phyloP scores from a whole-genome alignment of 129 eudicot genomes.

The Pseudognaphalium luteoalbum region DNA sequence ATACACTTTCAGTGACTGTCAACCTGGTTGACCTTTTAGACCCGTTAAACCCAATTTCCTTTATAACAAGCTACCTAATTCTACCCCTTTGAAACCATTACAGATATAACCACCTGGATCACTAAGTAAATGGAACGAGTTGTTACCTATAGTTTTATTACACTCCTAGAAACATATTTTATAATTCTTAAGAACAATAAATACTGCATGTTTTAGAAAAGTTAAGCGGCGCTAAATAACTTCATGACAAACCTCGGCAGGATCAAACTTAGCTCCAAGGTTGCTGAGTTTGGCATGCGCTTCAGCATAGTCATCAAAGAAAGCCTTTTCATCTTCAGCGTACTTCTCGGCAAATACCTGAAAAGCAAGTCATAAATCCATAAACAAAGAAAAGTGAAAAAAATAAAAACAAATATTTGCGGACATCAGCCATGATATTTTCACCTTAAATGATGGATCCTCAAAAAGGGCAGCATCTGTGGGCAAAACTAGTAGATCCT shows the following conservation, averaged over 20 bases:
- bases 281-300: conserved; percentile 99
- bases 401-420: neutral
- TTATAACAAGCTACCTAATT: neutral
- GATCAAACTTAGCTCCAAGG: conserved; percentile 97
- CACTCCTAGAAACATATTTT: neutral
- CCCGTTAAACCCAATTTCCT: neutral
- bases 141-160: no score
- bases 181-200: neutral
- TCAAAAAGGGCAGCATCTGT: conserved; percentile 96
- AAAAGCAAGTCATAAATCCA: conserved; percentile 15
- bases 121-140: no score
- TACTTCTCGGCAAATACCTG: conserved; percentile 95
- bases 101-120: neutral
- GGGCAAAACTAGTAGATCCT: conserved; percentile 93
- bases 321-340: conserved; percentile 78
- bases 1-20: neutral
- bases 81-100: neutral
- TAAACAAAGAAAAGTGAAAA: conserved; percentile 10
- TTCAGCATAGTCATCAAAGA: conserved; percentile 93
- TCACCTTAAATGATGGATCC: conserved; percentile 92
- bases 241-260: conserved; percentile 63
- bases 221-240: neutral
- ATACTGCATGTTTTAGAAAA: neutral
- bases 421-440: neutral
- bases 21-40: neutral